Base-by-base conservation (phyloP, 768 basidiomycete genomes). In the Lactarius tabidus region DNA sequence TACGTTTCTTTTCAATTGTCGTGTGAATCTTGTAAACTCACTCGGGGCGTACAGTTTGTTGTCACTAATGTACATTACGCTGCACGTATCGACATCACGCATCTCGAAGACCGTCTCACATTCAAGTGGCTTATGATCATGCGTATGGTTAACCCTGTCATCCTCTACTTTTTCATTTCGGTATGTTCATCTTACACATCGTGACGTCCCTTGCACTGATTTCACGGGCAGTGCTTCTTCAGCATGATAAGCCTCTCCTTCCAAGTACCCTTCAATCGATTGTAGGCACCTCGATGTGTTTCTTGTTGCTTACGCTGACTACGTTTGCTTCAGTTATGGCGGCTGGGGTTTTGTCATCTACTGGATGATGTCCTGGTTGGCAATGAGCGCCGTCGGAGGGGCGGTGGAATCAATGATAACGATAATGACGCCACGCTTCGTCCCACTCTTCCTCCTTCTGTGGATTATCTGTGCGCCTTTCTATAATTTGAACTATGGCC, bases 331-430 rank as follows among this genome's bases (percentile, higher is more conserved):
- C 79, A 72, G 82, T 62, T 85, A 80, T 57, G 82, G 82, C 20
- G 73, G 73, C 45, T 74, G 74, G 0, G 87, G 87, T 0, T 85
- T 88, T 68, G 66, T 87, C 38, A 75, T 88, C 31, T 88, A 84
- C 70, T 89, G 88, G 87, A 85, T 86, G 84, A 75, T 86, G 65
- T 83, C 82, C 63, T 88, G 79, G 77, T 45, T 77, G 41, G 81
- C 78, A 43, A 88, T 88, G 86, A 71, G 79, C 9, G 78, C 85
- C 1, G 74, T 84, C 43, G 87, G 88, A 8, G 75, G 88, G 9
- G 85, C 85, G 0, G 66, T 89, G 18, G 88, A 89, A 67, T 73
- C 86, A 5, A 73, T 86, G 73, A 72, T 87, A 39, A 84, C 83
- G 2, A 70, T 89, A 17, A 71, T 89, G 59, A 87, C 84, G 2